Conservation (phyloP, 2,329 filamentous ascomycete genomes). For the Talaromyces piceae region DNA sequence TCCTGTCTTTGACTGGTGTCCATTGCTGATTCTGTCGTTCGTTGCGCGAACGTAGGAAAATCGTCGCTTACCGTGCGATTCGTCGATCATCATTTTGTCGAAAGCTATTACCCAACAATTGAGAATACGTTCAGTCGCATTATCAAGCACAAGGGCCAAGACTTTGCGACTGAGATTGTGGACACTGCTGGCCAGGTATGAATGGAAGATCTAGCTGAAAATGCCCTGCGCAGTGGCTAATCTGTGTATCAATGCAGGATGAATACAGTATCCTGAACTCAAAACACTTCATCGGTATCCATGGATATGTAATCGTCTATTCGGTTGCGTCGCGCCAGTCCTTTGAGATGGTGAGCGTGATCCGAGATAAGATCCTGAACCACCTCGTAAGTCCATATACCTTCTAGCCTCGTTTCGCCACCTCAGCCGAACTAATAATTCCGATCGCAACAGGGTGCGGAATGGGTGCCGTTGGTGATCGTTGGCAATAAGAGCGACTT, state of each 20-base stretch:
- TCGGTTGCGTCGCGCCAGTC: conserved; percentile 91
- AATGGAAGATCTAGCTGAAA: too few species aligned
- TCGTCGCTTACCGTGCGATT: conserved; percentile 95
- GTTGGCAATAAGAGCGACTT: conserved; percentile 97
- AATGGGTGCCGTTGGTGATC: conserved; percentile 85
- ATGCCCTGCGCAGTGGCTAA: too few species aligned
- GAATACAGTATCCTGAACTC: conserved; percentile 98
- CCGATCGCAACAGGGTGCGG: conserved; percentile 61
- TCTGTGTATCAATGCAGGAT: too few species aligned
- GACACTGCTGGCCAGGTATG: conserved; percentile 89
- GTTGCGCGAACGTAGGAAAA: conserved; percentile 62
- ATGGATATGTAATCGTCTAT: conserved; percentile 98
- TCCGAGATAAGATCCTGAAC: conserved; percentile 94
- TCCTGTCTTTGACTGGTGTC: conserved; percentile 2
- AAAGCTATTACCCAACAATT: conserved; percentile 98
- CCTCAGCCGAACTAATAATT: conserved; percentile 4
- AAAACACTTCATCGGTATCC: conserved; percentile 98
- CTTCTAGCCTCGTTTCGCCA: conserved; percentile 5
- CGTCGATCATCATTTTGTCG: conserved; percentile 95
- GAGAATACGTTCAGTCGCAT: conserved; percentile 98
- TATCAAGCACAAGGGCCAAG: conserved; percentile 86
- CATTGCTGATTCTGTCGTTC: conserved; percentile 9
- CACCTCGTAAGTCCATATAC: conserved; percentile 65
- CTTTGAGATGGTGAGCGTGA: conserved; percentile 95
- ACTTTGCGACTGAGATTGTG: conserved; percentile 93